Evolutionary conservation across 2,329 filamentous ascomycete genomes (phyloP).

Genomic region (Colletotrichum sp.): DNA sequence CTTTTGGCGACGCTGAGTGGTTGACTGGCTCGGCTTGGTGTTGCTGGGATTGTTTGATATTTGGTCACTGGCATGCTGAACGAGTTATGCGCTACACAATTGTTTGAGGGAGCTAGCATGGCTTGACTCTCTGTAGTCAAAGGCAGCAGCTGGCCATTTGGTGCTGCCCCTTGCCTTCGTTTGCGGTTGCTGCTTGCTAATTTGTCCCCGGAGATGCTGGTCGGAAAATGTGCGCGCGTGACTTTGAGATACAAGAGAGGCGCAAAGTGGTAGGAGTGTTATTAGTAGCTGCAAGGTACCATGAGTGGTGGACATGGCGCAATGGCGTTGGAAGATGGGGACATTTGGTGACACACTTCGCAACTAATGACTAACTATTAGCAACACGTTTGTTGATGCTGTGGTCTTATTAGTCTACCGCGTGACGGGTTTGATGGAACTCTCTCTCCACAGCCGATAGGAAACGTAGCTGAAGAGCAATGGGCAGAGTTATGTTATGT

Average conservation of each 20-base stretch:
- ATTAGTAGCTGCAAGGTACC: constrained; percentile 1
- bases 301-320: neutral
- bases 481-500: neutral
- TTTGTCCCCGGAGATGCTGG: neutral
- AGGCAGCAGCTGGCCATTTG: neutral
- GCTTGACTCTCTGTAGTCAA: neutral
- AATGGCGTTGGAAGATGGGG: neutral
- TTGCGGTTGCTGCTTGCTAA: neutral
- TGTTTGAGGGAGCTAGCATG: neutral
- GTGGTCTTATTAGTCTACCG: neutral
- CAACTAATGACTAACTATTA: neutral
- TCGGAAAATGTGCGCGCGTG: neutral
- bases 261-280: neutral
- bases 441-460: neutral
- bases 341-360: neutral
- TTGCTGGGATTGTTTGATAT: neutral
- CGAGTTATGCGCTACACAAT: neutral
- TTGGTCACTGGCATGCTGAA: neutral
- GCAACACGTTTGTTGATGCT: neutral
- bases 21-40: neutral
- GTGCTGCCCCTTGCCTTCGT: neutral
- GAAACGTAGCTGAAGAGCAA: neutral
- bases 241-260: neutral
- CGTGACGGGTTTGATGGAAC: neutral
- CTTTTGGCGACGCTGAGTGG: constrained; percentile 5